These are phyloP conservation scores for Bisporella sp. DNA, from an alignment of 2,329 filamentous ascomycete species.

Conservation along the genomic window DNA sequence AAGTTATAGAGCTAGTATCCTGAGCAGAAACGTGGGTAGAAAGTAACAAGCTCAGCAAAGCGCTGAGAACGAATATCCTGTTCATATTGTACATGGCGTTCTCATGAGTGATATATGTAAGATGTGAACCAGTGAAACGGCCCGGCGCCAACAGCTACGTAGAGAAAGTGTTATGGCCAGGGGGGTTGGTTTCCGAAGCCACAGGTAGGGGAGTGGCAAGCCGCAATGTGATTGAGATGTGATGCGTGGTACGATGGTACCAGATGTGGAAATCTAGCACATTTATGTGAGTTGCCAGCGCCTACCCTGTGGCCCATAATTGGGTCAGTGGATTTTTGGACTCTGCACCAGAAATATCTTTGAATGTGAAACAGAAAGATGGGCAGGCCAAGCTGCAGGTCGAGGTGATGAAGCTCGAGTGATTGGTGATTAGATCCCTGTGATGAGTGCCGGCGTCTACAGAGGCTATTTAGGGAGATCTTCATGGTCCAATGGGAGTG, in stretches of 20 bases:
- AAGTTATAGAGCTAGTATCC: constrained; percentile 2
- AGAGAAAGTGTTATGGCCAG: no score
- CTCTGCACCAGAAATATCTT: no score
- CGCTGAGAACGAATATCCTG: constrained; percentile 15
- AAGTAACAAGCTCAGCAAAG: neutral
- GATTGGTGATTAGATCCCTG: constrained; percentile 11
- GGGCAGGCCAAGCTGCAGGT: constrained; percentile 7
- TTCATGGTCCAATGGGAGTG: no score
- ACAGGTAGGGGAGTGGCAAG: no score
- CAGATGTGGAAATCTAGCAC: neutral
- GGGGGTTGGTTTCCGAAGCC: no score
- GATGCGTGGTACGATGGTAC: neutral
- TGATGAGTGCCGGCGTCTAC: neutral
- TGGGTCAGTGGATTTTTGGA: constrained; percentile 12
- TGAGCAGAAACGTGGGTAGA: neutral
- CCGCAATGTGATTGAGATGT: no score
- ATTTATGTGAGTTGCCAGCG: constrained; percentile 5
- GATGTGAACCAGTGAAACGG: neutral
- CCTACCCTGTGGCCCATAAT: constrained; percentile 19
- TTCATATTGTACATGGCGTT: constrained; percentile 16
- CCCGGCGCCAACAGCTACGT: neutral
- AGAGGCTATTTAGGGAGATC: neutral
- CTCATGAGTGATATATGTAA: no score
- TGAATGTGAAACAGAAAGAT: constrained; percentile 7
- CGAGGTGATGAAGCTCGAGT: neutral